Evolutionary conservation across 2,329 filamentous ascomycete genomes (phyloP), one percentile per base, ranked within the genome.

Genomic region (Massarina eburnea): DNA sequence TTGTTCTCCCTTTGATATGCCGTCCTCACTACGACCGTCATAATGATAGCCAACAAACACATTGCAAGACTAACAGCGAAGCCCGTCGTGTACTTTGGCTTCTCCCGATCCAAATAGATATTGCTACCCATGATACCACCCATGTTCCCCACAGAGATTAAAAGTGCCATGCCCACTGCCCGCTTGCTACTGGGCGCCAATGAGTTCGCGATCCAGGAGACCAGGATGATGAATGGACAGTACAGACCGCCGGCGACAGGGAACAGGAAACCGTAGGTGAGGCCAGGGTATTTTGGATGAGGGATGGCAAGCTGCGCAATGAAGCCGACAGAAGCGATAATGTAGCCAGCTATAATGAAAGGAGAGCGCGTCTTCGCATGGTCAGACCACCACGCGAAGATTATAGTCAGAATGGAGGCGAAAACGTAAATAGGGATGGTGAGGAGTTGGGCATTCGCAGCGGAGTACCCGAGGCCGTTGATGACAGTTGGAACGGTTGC

Each of bases 301-400:
- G 66, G 66, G 14, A 70, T 68, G 0, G 66, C 65, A 12, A 84
- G 71, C 20, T 84, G 73, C 29, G 84, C 75, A 43, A 76, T 72
- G 62, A 81, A 84, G 10, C 81, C 82, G 21, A 78, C 62, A 1
- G 76, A 76, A 9, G 78, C 74, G 40, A 83, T 68, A 18, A 67
- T 50, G 39, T 76, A 74, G 8, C 79, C 79, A 3, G 67, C 55
- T 12, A 83, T 71, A 27, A 78, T 77, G 67, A 83, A 84, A 9
- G 69, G 68, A 48, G 77, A 83, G 0, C 81, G 77, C 47, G 77
- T 76, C 32, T 72, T 75, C 3, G 77, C 61, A 1, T 71, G 64
- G 53, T 84, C 80, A 1, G 79, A 80, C 6, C 71, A 54, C 54
- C 73, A 76, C 1, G 80, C 76, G 20, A 71, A 71, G 9, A 61